Base-by-base conservation (phyloP, 257 asterid genomes). In the Nicotiana attenuata region DNA sequence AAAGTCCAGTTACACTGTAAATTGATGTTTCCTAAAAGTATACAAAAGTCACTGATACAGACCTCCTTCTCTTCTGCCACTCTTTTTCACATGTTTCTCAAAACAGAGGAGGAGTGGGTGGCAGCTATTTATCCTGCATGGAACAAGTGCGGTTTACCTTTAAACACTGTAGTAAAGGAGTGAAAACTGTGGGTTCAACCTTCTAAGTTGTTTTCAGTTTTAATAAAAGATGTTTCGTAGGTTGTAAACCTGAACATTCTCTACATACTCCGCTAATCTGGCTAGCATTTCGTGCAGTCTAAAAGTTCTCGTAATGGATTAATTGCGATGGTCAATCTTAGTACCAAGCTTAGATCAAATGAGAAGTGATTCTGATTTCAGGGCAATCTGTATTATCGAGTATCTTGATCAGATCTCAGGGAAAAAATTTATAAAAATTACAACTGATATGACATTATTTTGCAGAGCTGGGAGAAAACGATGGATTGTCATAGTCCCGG, bases 401-500 rank as follows among this genome's bases (percentile, higher is more conserved):
- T 14, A 47, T 47, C 20, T 73, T 6, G 7, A 6, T 14, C 79
- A 73, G 15, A 73, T 15, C 10, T 15, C 41, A 45, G 38, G 11
- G 15, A 11, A 28, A n/a, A 76, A 13, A 26, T 0, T 14, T 67
- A 7, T 33, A 20, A 52, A 31, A 26, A 61, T 59, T 15, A 83
- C 11, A 56, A 35, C 53, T 41, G 24, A 31, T 47, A 15, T 35
- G 50, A 29, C 76, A 57, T 19, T 75, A 17, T 82, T 81, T 77
- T 76, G 35, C 89, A 92, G 97, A 92, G 97, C 85, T 92, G 97
- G 97, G 97, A 92, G 87, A 92, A 92, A 86, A 92, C 97, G 9
- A 88, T 92, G 90, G 97, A 92, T 87, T 92, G 97, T 78, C 93
- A 92, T 88, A 92, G 97, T 83, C 97, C 97, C 20, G 97, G 94